Base-by-base conservation (phyloP, 2,329 filamentous ascomycete genomes). In the Trichoderma endophyticum region DNA sequence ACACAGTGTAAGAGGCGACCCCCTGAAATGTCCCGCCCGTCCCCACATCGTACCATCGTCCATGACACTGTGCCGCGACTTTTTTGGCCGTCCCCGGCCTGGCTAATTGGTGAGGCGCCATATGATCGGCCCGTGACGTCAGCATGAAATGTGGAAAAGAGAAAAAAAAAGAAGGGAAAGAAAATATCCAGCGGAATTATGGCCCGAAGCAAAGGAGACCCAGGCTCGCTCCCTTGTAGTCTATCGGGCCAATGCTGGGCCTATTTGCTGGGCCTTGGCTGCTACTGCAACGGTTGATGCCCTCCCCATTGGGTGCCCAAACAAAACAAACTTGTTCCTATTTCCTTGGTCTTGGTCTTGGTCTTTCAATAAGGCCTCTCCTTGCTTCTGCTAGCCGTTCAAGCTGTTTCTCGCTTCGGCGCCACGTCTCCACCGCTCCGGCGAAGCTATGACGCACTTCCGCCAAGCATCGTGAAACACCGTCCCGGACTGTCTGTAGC, bases 71-170 rank as follows among this genome's bases (percentile, higher is more conserved):
- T 71, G 62, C 61, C 61, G 61, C 54, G 61, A 66, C 69, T 71
- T 71, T 63, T n/a, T 43, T n/a, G 61, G 34, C 34, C 26, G 61
- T 66, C 62, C 24, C 57, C 6, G 63, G 48, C 66, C 66, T 61
- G 54, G 67, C 57, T 62, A 34, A 62, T 70, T 70, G 66, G 57
- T 48, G 67, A 54, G 67, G 67, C 67, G 67, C 67, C 67, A 72
- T 70, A 70, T 72, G 71, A 72, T 70, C 59, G 59, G 48, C 67
- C 59, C 24, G 67, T 72, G 71, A 72, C 71, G 71, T 72, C 71
- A 72, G 71, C 71, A 70, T 51, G 62, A 60, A 60, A 66, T 61
- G 28, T 60, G 57, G 18, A 21, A 34, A 60, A 60, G 7, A 18
- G 56, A 68, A 68, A 34, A 36, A 48, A 28, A 69, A 62, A 24